Percentiles rank a stretch among this genome's conserved stretches.
These are phyloP conservation scores for Aspergillus proliferans DNA, from an alignment of 2,329 filamentous ascomycete genomes.

Conservation along the genomic window DNA sequence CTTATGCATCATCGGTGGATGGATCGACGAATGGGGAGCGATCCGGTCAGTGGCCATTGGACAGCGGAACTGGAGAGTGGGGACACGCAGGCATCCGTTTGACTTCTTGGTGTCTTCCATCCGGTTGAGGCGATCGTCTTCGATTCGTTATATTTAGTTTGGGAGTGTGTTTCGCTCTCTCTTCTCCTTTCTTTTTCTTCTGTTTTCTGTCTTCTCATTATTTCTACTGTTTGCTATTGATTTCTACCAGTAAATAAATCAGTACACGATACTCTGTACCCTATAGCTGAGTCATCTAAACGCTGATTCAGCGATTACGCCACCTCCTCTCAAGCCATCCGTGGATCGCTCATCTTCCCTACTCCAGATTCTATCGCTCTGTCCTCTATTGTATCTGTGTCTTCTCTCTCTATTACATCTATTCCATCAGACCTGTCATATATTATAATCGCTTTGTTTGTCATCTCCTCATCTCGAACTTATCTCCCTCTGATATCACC, in stretches of 20 bases:
- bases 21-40: background rate
- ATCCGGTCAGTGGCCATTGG: background rate
- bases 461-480: constrained; percentile 7
- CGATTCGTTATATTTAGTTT: too few species aligned
- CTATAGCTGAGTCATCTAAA: background rate
- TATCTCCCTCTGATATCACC: background rate
- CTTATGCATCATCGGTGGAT: background rate
- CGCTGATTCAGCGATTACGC: constrained; percentile 1
- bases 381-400: background rate
- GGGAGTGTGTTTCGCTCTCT: too few species aligned
- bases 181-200: background rate
- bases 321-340: background rate
- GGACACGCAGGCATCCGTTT: background rate
- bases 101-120: background rate
- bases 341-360: background rate
- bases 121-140: too few species aligned
- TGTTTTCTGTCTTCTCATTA: background rate
- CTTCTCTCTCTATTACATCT: constrained; percentile 1
- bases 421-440: constrained; percentile 10
- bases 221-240: background rate
- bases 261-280: background rate
- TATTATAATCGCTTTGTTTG: constrained; percentile 8
- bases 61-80: too few species aligned
- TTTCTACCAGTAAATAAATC: background rate
- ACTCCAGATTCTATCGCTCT: background rate